Percentiles rank a stretch among this genome's conserved stretches.
Evolutionary conservation across 2,329 filamentous ascomycete species (phyloP).

Genomic region (Nigrospora oryzae): DNA sequence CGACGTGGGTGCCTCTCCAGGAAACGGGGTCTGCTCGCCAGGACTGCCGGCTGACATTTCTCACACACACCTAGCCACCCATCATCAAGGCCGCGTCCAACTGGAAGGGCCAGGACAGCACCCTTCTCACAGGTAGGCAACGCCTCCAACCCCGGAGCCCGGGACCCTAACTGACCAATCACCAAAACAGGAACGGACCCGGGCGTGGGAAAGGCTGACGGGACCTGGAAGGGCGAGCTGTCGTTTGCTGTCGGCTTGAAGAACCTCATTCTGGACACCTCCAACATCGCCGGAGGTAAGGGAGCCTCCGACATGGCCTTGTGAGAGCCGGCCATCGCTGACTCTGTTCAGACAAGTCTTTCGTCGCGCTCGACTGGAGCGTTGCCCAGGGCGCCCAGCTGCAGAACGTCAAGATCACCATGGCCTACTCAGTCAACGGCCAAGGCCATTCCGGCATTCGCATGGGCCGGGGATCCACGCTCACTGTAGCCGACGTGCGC

Average conservation of each 20-base stretch:
- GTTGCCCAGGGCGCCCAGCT: conserved; percentile 33
- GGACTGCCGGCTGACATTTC: background rate
- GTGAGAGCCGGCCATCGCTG: background rate
- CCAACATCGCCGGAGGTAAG: conserved; percentile 22
- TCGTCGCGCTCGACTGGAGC: conserved; percentile 33
- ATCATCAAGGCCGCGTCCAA: conserved; percentile 28
- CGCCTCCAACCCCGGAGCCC: too few species aligned
- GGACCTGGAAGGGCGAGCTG: conserved; percentile 20
- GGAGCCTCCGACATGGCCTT: background rate
- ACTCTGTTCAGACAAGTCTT: conserved; percentile 17
- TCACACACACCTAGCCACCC: conserved; percentile 19
- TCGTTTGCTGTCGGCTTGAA: conserved; percentile 34
- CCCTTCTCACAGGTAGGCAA: conserved; percentile 22
- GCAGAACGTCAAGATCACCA: conserved; percentile 32
- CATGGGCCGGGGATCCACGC: conserved; percentile 30
- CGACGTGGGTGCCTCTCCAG: conserved; percentile 16
- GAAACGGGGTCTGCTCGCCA: background rate
- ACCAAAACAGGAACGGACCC: too few species aligned
- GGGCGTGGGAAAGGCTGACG: too few species aligned
- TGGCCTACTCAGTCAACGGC: conserved; percentile 25
- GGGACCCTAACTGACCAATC: too few species aligned
- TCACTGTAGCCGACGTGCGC: conserved; percentile 30
- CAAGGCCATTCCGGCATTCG: conserved; percentile 31
- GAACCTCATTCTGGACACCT: conserved; percentile 34
- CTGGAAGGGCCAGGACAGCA: conserved; percentile 21